A percentile compares a stretch with the other conserved stretches of the same genome.
Conservation (phyloP, 2,329 filamentous ascomycete species). For the Penicillium sp. region DNA sequence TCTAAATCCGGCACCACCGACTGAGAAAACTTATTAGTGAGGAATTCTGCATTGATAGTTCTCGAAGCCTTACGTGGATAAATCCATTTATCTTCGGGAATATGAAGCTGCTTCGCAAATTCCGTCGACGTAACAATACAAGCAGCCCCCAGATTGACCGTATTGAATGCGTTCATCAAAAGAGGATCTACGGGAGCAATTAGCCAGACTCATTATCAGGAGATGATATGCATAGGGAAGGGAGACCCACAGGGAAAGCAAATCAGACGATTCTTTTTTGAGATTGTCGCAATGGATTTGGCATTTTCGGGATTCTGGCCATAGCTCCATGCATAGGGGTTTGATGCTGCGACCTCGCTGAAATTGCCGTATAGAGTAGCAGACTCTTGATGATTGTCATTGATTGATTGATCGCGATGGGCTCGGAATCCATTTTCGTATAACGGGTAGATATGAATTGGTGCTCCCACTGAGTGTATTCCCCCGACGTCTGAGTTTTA, state of each 20-base stretch:
- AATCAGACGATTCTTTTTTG: constrained; percentile 67
- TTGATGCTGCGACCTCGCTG: constrained; percentile 58
- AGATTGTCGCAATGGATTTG: constrained; percentile 59
- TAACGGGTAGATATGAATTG: constrained; percentile 70
- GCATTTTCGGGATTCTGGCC: constrained; percentile 51
- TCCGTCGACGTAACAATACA: constrained; percentile 63
- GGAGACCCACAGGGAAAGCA: constrained; percentile 64
- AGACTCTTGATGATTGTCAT: constrained; percentile 63
- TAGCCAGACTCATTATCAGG: background rate
- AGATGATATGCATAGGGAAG: background rate
- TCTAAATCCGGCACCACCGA: constrained; percentile 66
- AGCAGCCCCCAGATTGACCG: constrained; percentile 66
- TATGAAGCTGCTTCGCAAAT: constrained; percentile 58
- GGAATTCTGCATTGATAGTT: too few species aligned
- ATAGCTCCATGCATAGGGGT: constrained; percentile 63
- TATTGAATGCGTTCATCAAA: constrained; percentile 74
- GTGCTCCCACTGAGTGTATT: constrained; percentile 62
- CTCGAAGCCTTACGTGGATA: constrained; percentile 50
- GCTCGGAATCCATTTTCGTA: constrained; percentile 69
- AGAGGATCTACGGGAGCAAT: constrained; percentile 59
- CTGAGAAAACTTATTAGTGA: background rate
- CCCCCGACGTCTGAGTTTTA: constrained; percentile 58
- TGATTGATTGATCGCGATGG: constrained; percentile 56
- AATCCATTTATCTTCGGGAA: constrained; percentile 63
- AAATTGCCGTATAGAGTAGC: constrained; percentile 65